Conservation (phyloP, 163 green algal species). For the Chloroidium sp. region DNA sequence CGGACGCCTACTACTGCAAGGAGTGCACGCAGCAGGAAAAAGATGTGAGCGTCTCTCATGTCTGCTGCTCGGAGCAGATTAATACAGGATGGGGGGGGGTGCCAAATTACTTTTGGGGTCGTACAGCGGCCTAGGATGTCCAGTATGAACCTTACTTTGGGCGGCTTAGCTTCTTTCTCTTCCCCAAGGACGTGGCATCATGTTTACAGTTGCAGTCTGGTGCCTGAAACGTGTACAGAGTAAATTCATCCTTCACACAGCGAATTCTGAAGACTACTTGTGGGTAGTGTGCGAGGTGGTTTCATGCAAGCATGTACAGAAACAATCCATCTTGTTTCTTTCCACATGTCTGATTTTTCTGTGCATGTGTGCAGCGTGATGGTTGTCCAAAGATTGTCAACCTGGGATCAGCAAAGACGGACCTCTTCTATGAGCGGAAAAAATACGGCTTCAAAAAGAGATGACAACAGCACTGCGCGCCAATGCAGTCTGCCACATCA, state of each 20-base stretch:
- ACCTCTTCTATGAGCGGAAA: conserved; percentile 88
- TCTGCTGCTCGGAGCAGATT: background rate
- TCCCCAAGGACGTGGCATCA: too few species aligned
- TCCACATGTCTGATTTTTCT: too few species aligned
- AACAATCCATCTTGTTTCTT: too few species aligned
- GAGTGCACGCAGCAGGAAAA: conserved; percentile 97
- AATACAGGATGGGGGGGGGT: background rate
- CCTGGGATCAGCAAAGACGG: conserved; percentile 88
- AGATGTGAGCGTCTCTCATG: conserved; percentile 60
- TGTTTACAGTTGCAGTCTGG: too few species aligned
- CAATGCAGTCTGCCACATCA: too few species aligned
- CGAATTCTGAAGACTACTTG: background rate
- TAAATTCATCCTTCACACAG: background rate
- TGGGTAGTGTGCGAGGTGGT: background rate
- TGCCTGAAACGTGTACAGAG: background rate
- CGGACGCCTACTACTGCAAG: conserved; percentile 99
- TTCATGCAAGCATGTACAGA: background rate
- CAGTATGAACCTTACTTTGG: too few species aligned
- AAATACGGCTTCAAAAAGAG: conserved; percentile 73
- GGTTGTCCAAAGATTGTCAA: conserved; percentile 99
- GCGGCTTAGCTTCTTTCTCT: too few species aligned
- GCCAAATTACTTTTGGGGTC: too few species aligned
- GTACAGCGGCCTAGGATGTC: too few species aligned
- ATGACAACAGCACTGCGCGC: conserved; percentile 5
- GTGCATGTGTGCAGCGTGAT: conserved; percentile 60